Evolutionary conservation across 768 basidiomycete genomes (phyloP).

Genomic region (Cystobasidium ongulense): DNA sequence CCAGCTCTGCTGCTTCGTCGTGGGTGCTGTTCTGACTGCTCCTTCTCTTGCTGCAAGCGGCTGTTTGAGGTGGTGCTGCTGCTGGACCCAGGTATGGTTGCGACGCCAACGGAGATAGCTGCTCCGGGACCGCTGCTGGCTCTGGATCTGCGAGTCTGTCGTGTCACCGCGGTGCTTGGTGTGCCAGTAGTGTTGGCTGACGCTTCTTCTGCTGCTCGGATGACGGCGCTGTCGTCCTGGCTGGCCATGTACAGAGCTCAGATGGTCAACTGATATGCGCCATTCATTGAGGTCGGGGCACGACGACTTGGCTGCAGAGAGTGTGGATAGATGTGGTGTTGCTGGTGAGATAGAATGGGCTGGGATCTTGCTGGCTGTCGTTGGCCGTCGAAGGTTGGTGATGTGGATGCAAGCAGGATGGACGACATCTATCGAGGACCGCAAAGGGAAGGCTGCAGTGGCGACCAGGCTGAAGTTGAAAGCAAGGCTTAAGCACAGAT

Average conservation of each 20-base stretch:
- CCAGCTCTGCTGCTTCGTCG: not conserved
- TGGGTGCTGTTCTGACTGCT: not conserved
- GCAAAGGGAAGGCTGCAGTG: too few species aligned
- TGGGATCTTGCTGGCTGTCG: too few species aligned
- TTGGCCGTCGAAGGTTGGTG: too few species aligned
- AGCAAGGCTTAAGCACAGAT: too few species aligned
- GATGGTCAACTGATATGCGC: not conserved
- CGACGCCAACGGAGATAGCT: not conserved
- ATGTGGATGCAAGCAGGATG: too few species aligned
- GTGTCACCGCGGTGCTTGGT: not conserved
- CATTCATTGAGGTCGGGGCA: not conserved
- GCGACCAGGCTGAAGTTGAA: too few species aligned
- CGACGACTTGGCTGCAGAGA: not conserved
- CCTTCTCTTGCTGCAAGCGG: not conserved
- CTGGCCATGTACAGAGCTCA: slow-evolving; percentile 1
- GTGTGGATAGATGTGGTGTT: not conserved
- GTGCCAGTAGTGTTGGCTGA: not conserved
- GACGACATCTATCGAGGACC: too few species aligned
- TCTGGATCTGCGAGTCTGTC: not conserved
- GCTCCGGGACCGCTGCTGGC: not conserved
- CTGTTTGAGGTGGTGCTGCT: not conserved
- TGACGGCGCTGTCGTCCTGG: slow-evolving; percentile 11
- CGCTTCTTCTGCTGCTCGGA: not conserved
- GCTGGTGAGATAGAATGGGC: too few species aligned
- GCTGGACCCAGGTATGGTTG: not conserved